Percentiles rank a stretch among this genome's conserved stretches.
Evolutionary conservation across 2,329 filamentous ascomycete species (phyloP).

Genomic region (Ceratocystis huliohia): DNA sequence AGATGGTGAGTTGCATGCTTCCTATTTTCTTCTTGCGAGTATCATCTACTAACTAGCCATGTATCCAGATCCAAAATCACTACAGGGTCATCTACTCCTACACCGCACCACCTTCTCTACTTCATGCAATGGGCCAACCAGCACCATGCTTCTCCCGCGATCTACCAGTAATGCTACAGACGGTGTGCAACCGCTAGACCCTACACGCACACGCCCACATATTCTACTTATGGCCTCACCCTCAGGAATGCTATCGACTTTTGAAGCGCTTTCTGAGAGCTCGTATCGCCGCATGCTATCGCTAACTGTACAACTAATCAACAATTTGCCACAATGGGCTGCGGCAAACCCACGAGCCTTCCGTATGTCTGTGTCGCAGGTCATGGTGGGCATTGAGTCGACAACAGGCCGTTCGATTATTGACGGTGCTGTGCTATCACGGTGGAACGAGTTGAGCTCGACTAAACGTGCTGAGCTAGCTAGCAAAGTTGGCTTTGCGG

Average conservation of each 20-base stretch:
- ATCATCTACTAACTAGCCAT: constrained; percentile 14
- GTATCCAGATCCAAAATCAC: constrained; percentile 69
- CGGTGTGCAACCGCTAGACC: constrained; percentile 18
- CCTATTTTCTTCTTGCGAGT: background rate
- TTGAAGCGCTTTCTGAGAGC: constrained; percentile 66
- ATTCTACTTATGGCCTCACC: constrained; percentile 57
- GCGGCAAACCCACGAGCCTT: constrained; percentile 77
- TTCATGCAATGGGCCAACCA: constrained; percentile 62
- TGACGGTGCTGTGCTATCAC: constrained; percentile 60
- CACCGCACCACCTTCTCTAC: constrained; percentile 80
- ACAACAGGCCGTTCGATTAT: constrained; percentile 55
- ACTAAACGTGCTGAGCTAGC: constrained; percentile 61
- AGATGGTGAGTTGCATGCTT: constrained; percentile 52
- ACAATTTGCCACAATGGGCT: constrained; percentile 60
- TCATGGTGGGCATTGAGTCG: constrained; percentile 42
- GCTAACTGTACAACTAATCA: constrained; percentile 66
- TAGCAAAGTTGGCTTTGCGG: constrained; percentile 54
- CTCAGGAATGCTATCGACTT: constrained; percentile 62
- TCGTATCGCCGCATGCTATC: constrained; percentile 74
- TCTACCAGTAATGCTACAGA: constrained; percentile 26
- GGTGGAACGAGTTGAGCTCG: constrained; percentile 65
- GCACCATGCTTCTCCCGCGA: constrained; percentile 62
- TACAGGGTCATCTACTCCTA: constrained; percentile 76
- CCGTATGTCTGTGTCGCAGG: constrained; percentile 42
- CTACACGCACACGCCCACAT: constrained; percentile 30